phyloP scores from a whole-genome alignment of 305 asterid species.

The Fraxinus greggii region DNA sequence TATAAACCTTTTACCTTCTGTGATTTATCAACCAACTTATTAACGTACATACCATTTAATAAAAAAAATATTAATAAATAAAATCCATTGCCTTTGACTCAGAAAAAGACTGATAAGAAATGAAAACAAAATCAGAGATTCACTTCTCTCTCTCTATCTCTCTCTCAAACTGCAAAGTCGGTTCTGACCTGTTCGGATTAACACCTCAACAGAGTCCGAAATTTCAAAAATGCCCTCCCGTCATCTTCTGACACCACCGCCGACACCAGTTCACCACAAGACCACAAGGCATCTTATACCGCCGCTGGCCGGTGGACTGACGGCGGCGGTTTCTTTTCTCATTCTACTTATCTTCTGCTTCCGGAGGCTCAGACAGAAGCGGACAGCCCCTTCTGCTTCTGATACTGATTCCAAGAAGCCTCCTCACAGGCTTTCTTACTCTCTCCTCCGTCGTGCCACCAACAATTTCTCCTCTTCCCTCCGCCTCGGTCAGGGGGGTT shows the following conservation, averaged over 20 bases:
- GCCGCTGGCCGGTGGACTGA: slow-evolving; percentile 61
- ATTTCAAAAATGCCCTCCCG: background rate
- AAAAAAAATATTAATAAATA: no score
- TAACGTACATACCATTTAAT: no score
- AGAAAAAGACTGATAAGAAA: background rate
- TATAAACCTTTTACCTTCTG: background rate
- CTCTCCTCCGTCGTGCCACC: slow-evolving; percentile 77
- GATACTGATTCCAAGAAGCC: slow-evolving; percentile 70
- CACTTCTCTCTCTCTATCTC: background rate
- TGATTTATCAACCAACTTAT: background rate
- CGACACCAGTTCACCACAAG: slow-evolving; percentile 32
- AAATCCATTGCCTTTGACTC: background rate
- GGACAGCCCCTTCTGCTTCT: slow-evolving; percentile 73
- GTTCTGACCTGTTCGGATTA: background rate
- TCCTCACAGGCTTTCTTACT: slow-evolving; percentile 65
- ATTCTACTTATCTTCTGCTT: slow-evolving; percentile 57
- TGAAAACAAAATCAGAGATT: background rate
- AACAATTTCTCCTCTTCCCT: slow-evolving; percentile 60
- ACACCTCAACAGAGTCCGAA: background rate
- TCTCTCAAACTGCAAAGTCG: background rate
- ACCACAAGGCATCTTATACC: slow-evolving; percentile 31
- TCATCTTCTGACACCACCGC: slow-evolving; percentile 25
- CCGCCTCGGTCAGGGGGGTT: slow-evolving; percentile 89
- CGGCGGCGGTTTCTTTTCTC: slow-evolving; percentile 63
- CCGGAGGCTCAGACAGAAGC: slow-evolving; percentile 56